phyloP scores from a whole-genome alignment of 441 rosid species.

The Pelargonium australe region DNA sequence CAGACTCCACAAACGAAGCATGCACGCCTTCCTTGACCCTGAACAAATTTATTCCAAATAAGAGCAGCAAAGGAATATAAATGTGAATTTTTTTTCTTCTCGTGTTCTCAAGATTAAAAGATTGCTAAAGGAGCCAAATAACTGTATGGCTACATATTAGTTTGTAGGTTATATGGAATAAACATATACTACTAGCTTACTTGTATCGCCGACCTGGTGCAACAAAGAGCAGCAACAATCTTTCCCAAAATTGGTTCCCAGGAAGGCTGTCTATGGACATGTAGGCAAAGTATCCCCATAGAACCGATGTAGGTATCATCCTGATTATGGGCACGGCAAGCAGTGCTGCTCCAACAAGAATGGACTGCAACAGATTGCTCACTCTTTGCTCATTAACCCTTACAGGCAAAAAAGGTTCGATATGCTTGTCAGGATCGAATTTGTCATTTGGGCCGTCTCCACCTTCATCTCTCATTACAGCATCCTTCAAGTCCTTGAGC shows the following conservation, averaged over 20 bases:
- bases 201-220: conserved; percentile 65
- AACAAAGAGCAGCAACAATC: conserved; percentile 58
- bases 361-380: conserved; percentile 71
- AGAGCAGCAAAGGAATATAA: not conserved
- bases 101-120: not conserved
- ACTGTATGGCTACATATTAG: not conserved
- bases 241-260: conserved; percentile 87
- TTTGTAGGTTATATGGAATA: not conserved
- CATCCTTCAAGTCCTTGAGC: conserved; percentile 53
- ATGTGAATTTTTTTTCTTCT: too few species aligned
- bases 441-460: conserved; percentile 31
- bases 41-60: not conserved
- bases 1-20: conserved; percentile 34
- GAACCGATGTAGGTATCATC: conserved; percentile 70
- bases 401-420: conserved; percentile 66
- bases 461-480: conserved; percentile 51
- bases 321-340: conserved; percentile 56
- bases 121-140: not conserved
- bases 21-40: conserved; percentile 37
- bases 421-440: conserved; percentile 60
- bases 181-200: conserved; percentile 31
- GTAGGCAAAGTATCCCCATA: conserved; percentile 89
- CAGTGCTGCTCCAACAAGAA: conserved; percentile 50
- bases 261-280: conserved; percentile 93
- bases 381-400: conserved; percentile 78